Evolutionary conservation across 2,329 filamentous ascomycete genomes (phyloP), one percentile per base, ranked within the genome.

Genomic region (Kalmusia sp.): DNA sequence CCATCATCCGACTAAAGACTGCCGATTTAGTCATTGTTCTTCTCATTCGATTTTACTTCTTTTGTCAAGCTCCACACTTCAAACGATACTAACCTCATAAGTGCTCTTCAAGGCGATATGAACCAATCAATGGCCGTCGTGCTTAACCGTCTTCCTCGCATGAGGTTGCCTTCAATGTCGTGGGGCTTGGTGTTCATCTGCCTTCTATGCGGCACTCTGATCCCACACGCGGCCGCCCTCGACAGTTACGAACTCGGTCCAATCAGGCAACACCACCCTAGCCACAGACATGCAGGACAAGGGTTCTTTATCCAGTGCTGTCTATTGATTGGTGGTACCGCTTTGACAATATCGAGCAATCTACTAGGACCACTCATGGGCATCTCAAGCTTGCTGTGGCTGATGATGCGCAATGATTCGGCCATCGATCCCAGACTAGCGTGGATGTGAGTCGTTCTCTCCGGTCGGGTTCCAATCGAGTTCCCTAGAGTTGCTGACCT

Each of bases 361-460:
- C 35, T 55, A 4, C 31, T 59, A 2, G 58, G 56, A 3, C 58
- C 58, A 6, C 35, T 56, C n/a, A 59, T 63, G 60, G 60, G 60
- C 2, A 50, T 58, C n/a, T 38, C 58, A 8, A 58, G 60, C 39
- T 40, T 63, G 1, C 34, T 61, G 28, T 63, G 58, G 58, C 37
- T 61, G 28, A 59, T 61, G 40, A 61, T 63, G 58, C 55, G 60
- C 11, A 63, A 63, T 41, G 58, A 61, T 43, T 15, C 51, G 17
- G 58, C 56, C 5, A 50, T 63, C 11, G 41, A 47, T 17, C 54
- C 58, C 1, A 50, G 45, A 11, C 8, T 56, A 8, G 49, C 60
- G 3, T 63, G 60, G 60, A 58, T 58, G 56, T 61, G 49, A 54
- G 58, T 54, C 4, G 7, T 11, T 17, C 14, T 14, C 22, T 46